Evolutionary conservation across 345 rosid genomes (phyloP), one percentile per base, ranked within the genome.

Genomic region (Citrus inodora): DNA sequence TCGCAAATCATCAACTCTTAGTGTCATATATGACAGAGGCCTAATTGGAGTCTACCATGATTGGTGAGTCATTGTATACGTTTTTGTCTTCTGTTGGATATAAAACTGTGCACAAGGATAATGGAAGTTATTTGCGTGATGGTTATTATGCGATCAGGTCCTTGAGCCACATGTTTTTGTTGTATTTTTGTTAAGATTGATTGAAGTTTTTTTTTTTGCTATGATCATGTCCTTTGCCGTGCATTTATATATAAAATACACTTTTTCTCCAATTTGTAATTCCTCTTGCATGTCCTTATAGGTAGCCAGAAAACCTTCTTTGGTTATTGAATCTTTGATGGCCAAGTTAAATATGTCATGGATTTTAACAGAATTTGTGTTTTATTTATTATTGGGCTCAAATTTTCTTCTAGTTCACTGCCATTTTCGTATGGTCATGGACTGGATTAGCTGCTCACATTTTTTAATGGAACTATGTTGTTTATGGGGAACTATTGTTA

Each of bases 1-100:
- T 86, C 85, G 86, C 73, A 93, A 92, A 84, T 91, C 92, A 65
- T 84, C 87, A 76, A 96, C 98, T 27, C 91, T 96, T 55, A 89
- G 80, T 77, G 88, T 94, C 38, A 85, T 92, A 70, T 96, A 83
- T 80, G 99, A 94, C 89, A 85, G 98, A 73, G 98, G 98, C 82
- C 91, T 97, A 72, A 85, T 92, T 75, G 99, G 99, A 74, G 91
- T 93, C 62, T 90, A 89, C 83, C 97, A 92, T 75, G 93, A 92
- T 75, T 92, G 94, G 97, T 92, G 80, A 89, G 92, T 76, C 62
- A 79, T 30, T 74, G 32, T 62, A 59, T 9, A 59, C 5, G 37
- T 51, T 24, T 42, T 42, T 40, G 62, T 42, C 17, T 82, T 61
- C 21, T 71, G 38, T 37, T 66, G n/a, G 51, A 55, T n/a, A 28